Evolutionary conservation across 2,329 filamentous ascomycete species (phyloP).

Genomic region (Onygenales sp.): DNA sequence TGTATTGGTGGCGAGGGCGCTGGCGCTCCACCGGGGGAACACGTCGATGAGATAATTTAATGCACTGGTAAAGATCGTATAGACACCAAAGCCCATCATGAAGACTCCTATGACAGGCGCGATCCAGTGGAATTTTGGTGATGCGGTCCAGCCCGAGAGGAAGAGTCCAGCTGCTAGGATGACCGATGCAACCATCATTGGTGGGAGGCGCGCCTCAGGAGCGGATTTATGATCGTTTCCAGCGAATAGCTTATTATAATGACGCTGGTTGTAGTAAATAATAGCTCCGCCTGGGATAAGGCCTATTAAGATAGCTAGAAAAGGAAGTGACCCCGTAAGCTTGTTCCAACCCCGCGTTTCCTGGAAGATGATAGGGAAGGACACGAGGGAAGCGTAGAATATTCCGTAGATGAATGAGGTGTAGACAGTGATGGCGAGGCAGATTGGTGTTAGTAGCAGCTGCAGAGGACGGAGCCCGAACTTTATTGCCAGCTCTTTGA

Average conservation of each 20-base stretch:
- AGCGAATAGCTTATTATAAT: conserved; percentile 25
- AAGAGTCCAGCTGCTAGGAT: conserved; percentile 52
- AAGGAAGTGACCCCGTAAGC: conserved; percentile 32
- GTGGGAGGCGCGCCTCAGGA: conserved; percentile 54
- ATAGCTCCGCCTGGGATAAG: conserved; percentile 27
- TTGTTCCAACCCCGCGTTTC: conserved; percentile 14
- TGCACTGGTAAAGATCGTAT: conserved; percentile 71
- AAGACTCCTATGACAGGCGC: conserved; percentile 46
- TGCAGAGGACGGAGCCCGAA: conserved; percentile 40
- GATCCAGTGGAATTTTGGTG: conserved; percentile 42
- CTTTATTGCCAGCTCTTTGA: conserved; percentile 39
- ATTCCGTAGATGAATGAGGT: conserved; percentile 25
- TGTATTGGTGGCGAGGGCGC: conserved; percentile 40
- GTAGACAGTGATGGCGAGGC: conserved; percentile 28
- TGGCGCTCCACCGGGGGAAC: conserved; percentile 34
- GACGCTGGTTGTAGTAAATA: conserved; percentile 29
- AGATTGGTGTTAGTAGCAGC: conserved; percentile 32
- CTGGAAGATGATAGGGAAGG: conserved; percentile 22
- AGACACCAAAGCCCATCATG: conserved; percentile 63
- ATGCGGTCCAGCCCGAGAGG: conserved; percentile 51
- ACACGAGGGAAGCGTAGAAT: conserved; percentile 23
- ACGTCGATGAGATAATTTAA: conserved; percentile 74
- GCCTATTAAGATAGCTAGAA: conserved; percentile 33
- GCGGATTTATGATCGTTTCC: conserved; percentile 21
- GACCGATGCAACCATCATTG: conserved; percentile 55